Evolutionary conservation across 768 basidiomycete genomes (phyloP), one percentile per base, ranked within the genome.

Genomic region (Phanerodontia chrysosporium): DNA sequence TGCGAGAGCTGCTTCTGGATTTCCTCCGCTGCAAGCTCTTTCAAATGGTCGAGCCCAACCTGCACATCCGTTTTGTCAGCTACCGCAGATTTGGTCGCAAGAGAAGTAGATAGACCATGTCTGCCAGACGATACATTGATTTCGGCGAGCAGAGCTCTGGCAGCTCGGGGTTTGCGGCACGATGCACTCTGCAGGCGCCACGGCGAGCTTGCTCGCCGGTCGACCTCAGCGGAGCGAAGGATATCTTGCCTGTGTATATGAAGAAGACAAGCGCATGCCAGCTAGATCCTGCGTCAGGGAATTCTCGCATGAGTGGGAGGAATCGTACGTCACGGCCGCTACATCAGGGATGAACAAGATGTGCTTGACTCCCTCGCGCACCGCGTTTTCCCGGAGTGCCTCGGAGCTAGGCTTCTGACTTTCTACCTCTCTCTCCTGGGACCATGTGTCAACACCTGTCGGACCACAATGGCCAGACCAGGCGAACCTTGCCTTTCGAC

Each of bases 61-160:
- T 42, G 39, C 18, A 18, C 18, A 18, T 18, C 10, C 39, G 14
- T 7, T 7, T 35, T 7, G 14, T 35, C 32, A 42, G 39, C 6
- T 35, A 6, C 39, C 4, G 39, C 8, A 4, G 8, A 42, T 10
- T 7, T 13, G n/a, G 32, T 18, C 4, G 18, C 18, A 8, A 42
- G 39, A 35, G 32, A 8, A 18, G n/a, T 4, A 18, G 18, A 42
- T 45, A 14, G 13, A 60, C 59, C 35, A 32, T 57, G n/a, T 60
- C 59, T 21, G 55, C 55, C 18, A 60, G 45, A 5, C 59, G 18
- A 51, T 57, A 57, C 24, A 61, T 51, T 18, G 59, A 61, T 22
- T 61, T 57, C 6, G 55, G 46, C 29, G 59, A 61, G 44, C 44
- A 42, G 39, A 42, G 39, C 28, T 21, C 13, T 9, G 48, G 39